Evolutionary conservation across 1,139 yeast species (phyloP), one percentile per base, ranked within the genome.

Genomic region (Nadsonia starkeyi-henricii): DNA sequence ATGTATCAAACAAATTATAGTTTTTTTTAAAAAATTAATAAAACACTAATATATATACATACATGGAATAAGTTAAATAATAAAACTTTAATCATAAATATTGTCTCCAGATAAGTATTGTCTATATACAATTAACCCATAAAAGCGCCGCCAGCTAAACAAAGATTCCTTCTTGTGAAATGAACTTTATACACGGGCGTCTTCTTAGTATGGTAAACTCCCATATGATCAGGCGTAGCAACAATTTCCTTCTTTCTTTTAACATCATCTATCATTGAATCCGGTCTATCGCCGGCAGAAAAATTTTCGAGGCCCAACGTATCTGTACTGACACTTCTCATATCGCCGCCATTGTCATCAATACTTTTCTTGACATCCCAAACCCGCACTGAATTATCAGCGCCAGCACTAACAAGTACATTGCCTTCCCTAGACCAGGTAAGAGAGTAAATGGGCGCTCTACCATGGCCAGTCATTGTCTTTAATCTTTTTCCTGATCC

Each of bases 291-390:
- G 42, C 70, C 83, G 54, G 58, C 50, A 19, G 53, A 59, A 9
- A 50, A 47, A 4, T 39, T 49, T 15, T 49, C 45, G 21, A 44
- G 36, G 3, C 43, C 45, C 19, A 30, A 41, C 26, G 36, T 48
- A 2, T 46, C 45, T 15, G 51, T 23, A 12, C 48, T 26, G 13
- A 43, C 51, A 18, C 55, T 56, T 4, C 81, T 77, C 59, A 85
- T 95, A 1, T 95, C 95, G 1, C 89, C 81, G 4, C 85, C 85
- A 1, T 81, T 77, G 57, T 85, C 95, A 51, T 74, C 73, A 0
- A 96, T 85, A 51, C 86, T 86, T 57, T 81, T 78, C 64, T 85
- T 85, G 48, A 86, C 79, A 64, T 93, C 97, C 98, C 98, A 93
- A 1, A 89, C 95, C 57, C 98, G 74, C 2, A 91, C 94, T 2